Percentiles rank a stretch among this genome's conserved stretches.
Evolutionary conservation across 768 basidiomycete genomes (phyloP).

Genomic region (Coprinopsis strossmayeri): DNA sequence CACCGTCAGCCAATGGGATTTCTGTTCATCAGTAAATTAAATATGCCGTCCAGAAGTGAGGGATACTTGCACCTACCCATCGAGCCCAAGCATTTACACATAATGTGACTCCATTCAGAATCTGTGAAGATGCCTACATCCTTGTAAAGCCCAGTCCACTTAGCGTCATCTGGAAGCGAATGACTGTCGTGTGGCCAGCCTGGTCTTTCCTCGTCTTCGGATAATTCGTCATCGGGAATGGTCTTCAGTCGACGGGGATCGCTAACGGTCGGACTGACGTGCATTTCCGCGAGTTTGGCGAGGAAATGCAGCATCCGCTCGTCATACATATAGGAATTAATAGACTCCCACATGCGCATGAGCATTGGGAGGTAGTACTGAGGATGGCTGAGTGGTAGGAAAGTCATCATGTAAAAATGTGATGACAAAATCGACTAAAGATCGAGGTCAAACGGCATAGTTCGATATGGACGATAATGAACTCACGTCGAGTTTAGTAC

Average conservation of each 20-base stretch:
- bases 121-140: conserved; percentile 86
- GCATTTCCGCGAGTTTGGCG: conserved; percentile 69
- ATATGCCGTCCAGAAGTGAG: conserved; percentile 4
- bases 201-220: conserved; percentile 56
- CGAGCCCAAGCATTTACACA: conserved; percentile 82
- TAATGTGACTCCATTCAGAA: conserved; percentile 77
- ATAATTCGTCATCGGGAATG: conserved; percentile 64
- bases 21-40: conserved; percentile 30
- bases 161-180: conserved; percentile 29
- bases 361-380: conserved; percentile 80
- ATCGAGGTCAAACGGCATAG: conserved; percentile 10
- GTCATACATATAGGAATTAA: conserved; percentile 87
- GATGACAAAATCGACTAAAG: conserved; percentile 65
- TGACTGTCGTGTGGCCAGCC: conserved; percentile 44
- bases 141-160: conserved; percentile 74
- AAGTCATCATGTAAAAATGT: conserved; percentile 81
- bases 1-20: conserved; percentile 66
- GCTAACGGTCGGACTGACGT: conserved; percentile 71
- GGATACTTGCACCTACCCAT: conserved; percentile 50
- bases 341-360: conserved; percentile 81
- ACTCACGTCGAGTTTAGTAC: conserved; percentile 66
- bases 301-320: conserved; percentile 86
- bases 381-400: conserved; percentile 80
- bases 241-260: conserved; percentile 63
- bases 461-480: neutral